These are phyloP conservation scores for Phytopythium aichiense DNA, from an alignment of 352 stramenopile genomes.

Conservation along the genomic window DNA sequence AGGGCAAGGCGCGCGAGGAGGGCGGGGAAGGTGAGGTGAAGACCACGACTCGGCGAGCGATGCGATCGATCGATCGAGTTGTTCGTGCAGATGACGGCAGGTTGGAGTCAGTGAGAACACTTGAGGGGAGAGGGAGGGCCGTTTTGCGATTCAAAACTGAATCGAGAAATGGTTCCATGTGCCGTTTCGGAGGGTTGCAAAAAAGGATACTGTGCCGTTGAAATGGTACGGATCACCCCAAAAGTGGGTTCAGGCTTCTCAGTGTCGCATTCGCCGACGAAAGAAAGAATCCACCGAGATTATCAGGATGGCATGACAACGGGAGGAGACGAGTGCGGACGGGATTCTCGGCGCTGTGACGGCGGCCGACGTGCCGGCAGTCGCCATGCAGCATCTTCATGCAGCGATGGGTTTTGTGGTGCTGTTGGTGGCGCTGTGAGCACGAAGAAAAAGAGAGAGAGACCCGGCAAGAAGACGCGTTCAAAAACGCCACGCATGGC, in stretches of 20 bases:
- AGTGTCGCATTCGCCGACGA: not conserved
- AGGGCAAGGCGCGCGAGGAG: not conserved
- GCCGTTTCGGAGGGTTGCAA: not conserved
- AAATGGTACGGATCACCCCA: not conserved
- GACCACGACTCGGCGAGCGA: not conserved
- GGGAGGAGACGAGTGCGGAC: not conserved
- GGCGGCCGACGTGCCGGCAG: not conserved
- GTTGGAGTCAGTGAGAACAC: not conserved
- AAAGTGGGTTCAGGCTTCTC: not conserved
- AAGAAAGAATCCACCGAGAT: not conserved
- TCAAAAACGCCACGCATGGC: not conserved
- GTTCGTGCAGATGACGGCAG: not conserved
- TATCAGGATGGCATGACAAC: not conserved
- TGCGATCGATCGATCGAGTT: not conserved
- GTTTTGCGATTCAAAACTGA: conserved; percentile 3
- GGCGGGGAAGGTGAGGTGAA: not conserved
- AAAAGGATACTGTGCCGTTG: not conserved
- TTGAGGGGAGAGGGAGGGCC: conserved; percentile 1
- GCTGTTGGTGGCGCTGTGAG: not conserved
- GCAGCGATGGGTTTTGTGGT: not conserved
- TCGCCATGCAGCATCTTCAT: not conserved
- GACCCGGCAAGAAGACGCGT: not conserved
- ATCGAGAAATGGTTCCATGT: not conserved
- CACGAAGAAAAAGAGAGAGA: not conserved
- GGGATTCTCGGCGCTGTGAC: not conserved